phyloP scores from a whole-genome alignment of 2,329 filamentous ascomycete species.

The Cytospora mali region DNA sequence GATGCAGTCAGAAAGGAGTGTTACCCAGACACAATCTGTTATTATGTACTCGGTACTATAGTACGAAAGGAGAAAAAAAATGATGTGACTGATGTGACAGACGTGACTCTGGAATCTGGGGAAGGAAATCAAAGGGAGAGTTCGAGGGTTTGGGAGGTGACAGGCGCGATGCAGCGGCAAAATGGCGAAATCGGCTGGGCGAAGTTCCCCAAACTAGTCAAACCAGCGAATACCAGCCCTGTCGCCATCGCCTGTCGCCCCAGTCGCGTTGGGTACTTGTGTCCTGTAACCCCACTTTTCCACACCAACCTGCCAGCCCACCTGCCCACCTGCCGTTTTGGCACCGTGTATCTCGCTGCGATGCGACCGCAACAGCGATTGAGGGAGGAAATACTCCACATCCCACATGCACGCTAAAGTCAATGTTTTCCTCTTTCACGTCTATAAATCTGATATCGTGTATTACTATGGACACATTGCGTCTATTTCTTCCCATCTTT shows the following conservation, averaged over 20 bases:
- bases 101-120: constrained; percentile 2
- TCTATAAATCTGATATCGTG: neutral
- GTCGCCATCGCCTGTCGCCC: neutral
- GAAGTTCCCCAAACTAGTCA: constrained; percentile 6
- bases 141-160: neutral
- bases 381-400: neutral
- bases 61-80: neutral
- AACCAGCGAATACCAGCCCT: neutral
- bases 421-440: neutral
- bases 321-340: neutral
- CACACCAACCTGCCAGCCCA: no score
- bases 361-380: neutral
- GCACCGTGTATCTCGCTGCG: neutral
- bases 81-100: neutral
- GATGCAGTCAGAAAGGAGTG: constrained; percentile 10
- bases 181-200: constrained; percentile 27
- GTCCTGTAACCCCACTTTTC: neutral
- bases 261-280: neutral
- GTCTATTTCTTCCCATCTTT: no score
- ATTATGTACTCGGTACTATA: neutral
- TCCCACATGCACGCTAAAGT: neutral
- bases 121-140: constrained; percentile 5
- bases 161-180: constrained; percentile 28
- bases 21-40: neutral
- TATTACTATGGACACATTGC: neutral